Percentiles rank a stretch among this genome's conserved stretches.
Conservation (phyloP, 1,284 basidiomycete genomes). For the Vanrija pseudolonga region DNA sequence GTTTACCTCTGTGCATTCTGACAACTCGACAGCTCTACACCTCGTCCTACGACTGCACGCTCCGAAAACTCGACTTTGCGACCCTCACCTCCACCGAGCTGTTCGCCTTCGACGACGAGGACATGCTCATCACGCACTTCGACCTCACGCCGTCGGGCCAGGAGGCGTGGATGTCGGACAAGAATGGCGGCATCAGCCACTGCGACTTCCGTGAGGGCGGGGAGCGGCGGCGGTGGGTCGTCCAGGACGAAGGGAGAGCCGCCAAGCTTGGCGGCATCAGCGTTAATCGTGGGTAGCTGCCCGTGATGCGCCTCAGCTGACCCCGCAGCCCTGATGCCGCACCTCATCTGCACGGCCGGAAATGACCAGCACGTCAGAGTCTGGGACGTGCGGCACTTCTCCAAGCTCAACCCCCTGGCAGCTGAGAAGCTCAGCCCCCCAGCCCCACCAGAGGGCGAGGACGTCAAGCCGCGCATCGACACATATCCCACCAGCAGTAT, state of each 20-base stretch:
- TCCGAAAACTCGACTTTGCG: conserved; percentile 50
- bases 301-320: conserved; percentile 10
- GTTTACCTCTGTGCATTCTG: background rate
- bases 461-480: conserved; percentile 2
- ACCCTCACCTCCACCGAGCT: conserved; percentile 46
- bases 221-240: conserved; percentile 38
- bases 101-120: conserved; percentile 47
- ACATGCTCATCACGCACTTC: conserved; percentile 51
- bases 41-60: conserved; percentile 51
- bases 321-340: conserved; percentile 38
- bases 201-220: conserved; percentile 47
- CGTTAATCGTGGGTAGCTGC: conserved; percentile 40
- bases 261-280: conserved; percentile 48
- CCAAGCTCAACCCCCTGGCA: conserved; percentile 21
- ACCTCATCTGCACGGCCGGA: conserved; percentile 46
- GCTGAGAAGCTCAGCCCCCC: conserved; percentile 17
- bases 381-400: conserved; percentile 45
- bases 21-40: conserved; percentile 43
- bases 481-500: conserved; percentile 26
- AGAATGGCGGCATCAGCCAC: conserved; percentile 50
- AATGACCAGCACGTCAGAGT: conserved; percentile 45
- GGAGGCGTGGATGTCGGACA: conserved; percentile 50
- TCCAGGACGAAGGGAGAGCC: conserved; percentile 38
- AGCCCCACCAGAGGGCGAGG: conserved; percentile 4
- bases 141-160: conserved; percentile 49